A percentile compares a stretch with the other conserved stretches of the same genome.
Conservation (phyloP, 331 rosid species). For the Pyrus hybrid region DNA sequence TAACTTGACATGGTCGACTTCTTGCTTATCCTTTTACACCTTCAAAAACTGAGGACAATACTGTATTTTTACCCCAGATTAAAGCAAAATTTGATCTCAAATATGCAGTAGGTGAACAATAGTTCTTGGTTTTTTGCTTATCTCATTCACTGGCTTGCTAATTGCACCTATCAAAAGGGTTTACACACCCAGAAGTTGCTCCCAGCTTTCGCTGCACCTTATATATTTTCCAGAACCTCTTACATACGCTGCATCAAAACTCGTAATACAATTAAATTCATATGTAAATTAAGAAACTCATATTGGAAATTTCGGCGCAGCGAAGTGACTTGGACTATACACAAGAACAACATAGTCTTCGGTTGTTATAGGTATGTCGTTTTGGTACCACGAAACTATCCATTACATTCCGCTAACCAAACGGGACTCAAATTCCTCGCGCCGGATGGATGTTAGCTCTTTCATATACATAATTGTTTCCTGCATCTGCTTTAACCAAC, state of each 20-base stretch:
- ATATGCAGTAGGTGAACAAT: neutral
- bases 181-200: neutral
- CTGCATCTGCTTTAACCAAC: neutral
- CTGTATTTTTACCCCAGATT: neutral
- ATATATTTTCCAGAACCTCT: neutral
- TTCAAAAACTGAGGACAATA: neutral
- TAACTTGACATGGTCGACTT: neutral
- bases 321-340: neutral
- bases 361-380: neutral
- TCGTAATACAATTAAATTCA: neutral
- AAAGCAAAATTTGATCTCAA: neutral
- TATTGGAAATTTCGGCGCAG: neutral
- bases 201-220: neutral
- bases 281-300: neutral
- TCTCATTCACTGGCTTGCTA: neutral
- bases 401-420: neutral
- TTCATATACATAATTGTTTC: neutral
- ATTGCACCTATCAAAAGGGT: neutral
- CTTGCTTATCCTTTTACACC: neutral
- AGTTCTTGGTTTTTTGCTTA: neutral
- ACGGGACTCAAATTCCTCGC: neutral
- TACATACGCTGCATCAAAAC: neutral
- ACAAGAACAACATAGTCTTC: neutral
- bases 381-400: neutral
- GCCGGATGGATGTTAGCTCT: neutral